phyloP scores from a whole-genome alignment of 2,329 filamentous ascomycete species.

The Amesomyces nigricolor region DNA sequence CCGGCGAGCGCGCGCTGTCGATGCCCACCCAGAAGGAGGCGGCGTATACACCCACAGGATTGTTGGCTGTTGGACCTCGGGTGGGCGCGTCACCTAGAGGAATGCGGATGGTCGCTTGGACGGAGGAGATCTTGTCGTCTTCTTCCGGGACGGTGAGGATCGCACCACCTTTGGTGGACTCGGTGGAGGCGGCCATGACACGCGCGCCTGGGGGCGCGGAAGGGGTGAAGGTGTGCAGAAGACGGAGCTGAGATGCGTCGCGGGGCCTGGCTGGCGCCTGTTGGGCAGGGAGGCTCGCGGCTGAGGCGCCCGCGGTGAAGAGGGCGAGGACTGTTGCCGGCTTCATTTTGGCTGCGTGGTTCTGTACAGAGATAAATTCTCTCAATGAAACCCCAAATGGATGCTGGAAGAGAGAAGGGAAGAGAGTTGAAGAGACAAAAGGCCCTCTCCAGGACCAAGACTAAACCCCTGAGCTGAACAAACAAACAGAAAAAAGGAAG shows the following conservation, averaged over 20 bases:
- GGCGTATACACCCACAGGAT: conserved; percentile 16
- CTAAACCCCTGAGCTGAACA: background rate
- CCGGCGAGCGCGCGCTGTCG: conserved; percentile 10
- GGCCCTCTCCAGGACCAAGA: background rate
- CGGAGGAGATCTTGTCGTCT: background rate
- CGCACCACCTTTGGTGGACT: conserved; percentile 20
- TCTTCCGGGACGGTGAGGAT: conserved; percentile 9
- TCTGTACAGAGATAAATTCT: background rate
- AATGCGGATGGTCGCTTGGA: conserved; percentile 12
- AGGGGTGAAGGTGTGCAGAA: conserved; percentile 17
- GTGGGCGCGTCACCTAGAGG: conserved; percentile 18
- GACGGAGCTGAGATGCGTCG: background rate
- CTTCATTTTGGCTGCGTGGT: conserved; percentile 8
- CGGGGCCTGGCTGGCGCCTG: background rate
- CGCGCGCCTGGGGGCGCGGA: background rate
- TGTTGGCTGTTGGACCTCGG: conserved; percentile 21
- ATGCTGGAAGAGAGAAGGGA: too few relatives aligned
- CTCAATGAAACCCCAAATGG: too few relatives aligned
- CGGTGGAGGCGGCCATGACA: background rate
- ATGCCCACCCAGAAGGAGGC: conserved; percentile 24
- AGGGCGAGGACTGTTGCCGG: conserved; percentile 11
- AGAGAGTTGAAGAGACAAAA: too few relatives aligned
- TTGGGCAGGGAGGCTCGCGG: conserved; percentile 1
- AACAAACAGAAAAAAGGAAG: background rate
- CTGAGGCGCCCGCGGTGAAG: background rate